Evolutionary conservation across 2,329 filamentous ascomycete species (phyloP).

Genomic region (Aspergillus sclerotialis): DNA sequence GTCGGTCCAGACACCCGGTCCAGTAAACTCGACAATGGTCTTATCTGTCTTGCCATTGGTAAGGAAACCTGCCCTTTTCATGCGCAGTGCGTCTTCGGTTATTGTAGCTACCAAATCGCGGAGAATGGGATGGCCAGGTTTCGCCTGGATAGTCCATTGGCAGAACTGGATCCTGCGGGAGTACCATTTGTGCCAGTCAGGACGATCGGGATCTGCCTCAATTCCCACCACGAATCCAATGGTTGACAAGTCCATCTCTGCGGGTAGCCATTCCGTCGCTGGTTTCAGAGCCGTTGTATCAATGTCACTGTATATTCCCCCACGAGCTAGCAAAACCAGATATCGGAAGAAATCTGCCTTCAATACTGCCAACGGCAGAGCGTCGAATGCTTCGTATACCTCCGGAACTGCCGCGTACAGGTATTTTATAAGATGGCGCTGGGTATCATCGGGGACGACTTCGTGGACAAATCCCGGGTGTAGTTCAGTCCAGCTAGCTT

Average conservation of each 20-base stretch:
- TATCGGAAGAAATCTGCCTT: conserved; percentile 76
- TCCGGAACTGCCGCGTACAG: conserved; percentile 79
- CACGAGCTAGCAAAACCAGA: conserved; percentile 66
- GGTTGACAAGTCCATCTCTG: conserved; percentile 64
- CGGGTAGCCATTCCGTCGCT: conserved; percentile 80
- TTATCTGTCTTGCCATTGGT: conserved; percentile 56
- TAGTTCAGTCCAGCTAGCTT: conserved; percentile 80
- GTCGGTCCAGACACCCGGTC: conserved; percentile 92
- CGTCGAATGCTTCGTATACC: conserved; percentile 67
- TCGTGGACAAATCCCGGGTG: conserved; percentile 94
- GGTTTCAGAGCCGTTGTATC: conserved; percentile 81
- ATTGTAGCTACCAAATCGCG: conserved; percentile 82
- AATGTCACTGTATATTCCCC: conserved; percentile 84
- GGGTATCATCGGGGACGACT: conserved; percentile 87
- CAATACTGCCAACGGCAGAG: conserved; percentile 65
- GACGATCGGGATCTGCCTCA: conserved; percentile 88
- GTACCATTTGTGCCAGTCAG: conserved; percentile 94
- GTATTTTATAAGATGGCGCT: conserved; percentile 71
- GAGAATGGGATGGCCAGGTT: conserved; percentile 87
- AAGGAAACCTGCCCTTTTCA: conserved; percentile 63
- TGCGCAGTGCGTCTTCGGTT: conserved; percentile 69
- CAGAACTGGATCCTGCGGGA: conserved; percentile 95
- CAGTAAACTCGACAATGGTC: conserved; percentile 87
- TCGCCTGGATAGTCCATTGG: conserved; percentile 97
- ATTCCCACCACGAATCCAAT: conserved; percentile 90